These are phyloP conservation scores for Stephania cephalantha DNA, from an alignment of 164 flowering plant genomes.

Conservation along the genomic window DNA sequence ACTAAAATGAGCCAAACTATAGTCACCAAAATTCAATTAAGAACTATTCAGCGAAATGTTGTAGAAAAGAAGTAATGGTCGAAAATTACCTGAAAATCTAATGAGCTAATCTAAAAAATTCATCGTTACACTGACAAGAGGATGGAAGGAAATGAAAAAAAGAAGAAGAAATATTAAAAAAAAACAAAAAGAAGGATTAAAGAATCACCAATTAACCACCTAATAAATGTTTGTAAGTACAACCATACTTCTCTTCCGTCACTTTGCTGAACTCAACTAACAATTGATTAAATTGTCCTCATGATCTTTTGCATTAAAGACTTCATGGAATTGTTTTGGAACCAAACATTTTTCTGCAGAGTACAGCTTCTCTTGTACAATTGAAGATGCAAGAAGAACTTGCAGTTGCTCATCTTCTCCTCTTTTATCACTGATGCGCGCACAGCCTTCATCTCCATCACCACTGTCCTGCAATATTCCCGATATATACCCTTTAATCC, in stretches of 20 bases:
- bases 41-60: no score
- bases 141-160: neutral
- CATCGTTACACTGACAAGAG: neutral
- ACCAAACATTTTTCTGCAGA: conserved; percentile 52
- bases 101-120: no score
- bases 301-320: conserved; percentile 19
- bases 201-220: neutral
- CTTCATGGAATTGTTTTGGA: conserved; percentile 27
- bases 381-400: conserved; percentile 30
- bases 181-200: neutral
- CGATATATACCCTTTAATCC: no score
- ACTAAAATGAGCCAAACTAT: no score
- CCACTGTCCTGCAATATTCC: neutral
- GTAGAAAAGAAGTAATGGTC: no score
- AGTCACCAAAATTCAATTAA: no score
- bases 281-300: conserved; percentile 7
- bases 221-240: neutral
- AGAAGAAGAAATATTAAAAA: neutral
- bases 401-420: conserved; percentile 1
- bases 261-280: neutral
- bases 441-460: neutral
- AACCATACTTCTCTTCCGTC: neutral
- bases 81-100: no score
- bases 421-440: neutral
- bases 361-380: conserved; percentile 62